Evolutionary conservation across 805 yeast species (phyloP), one percentile per base, ranked within the genome.

Genomic region (Ogataea methanolica): DNA sequence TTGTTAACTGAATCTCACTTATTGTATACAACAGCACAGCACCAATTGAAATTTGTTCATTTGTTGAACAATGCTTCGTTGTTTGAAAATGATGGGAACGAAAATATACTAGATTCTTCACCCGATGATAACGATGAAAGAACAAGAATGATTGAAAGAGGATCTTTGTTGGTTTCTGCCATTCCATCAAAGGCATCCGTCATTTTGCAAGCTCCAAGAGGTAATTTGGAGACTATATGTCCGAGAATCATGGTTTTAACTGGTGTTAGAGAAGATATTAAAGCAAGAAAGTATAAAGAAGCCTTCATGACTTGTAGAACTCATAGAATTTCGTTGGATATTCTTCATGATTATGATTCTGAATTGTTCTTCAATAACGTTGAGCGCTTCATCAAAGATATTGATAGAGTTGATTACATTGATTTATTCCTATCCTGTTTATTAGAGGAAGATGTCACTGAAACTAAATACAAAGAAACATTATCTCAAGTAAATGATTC

Each of bases 181-280:
- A 84, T 90, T 59, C 97, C 97, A 1, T 80, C 92, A 0, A 85
- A 80, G 46, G 82, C 90, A 47, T 77, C 91, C 0, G 90, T 95
- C 17, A 82, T 88, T 4, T 72, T 94, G 45, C 97, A 94, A 65
- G 97, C 97, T 5, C 96, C 96, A 49, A 79, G 99, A 63, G 99
- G 99, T 51, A 94, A 94, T 60, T 70, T 94, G 55, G 99, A 94
- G 66, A 90, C 98, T 0, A 86, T 94, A 17, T 83, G 81, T 59
- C 99, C 99, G 14, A 77, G 99, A 64, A 86, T 94, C 41, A 82
- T 94, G 85, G 96, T 92, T 3, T 70, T 94, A 36, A 77, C 87
- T 12, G 94, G 85, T 21, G 95, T 94, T 23, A 78, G 99, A 54
- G 72, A 76, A 33, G 75, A 76, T 54, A 88, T 94, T 51, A 71